A percentile compares a stretch with the other conserved stretches of the same genome.
These are phyloP conservation scores for Collybia sordida DNA, from an alignment of 768 basidiomycete genomes.

Conservation along the genomic window DNA sequence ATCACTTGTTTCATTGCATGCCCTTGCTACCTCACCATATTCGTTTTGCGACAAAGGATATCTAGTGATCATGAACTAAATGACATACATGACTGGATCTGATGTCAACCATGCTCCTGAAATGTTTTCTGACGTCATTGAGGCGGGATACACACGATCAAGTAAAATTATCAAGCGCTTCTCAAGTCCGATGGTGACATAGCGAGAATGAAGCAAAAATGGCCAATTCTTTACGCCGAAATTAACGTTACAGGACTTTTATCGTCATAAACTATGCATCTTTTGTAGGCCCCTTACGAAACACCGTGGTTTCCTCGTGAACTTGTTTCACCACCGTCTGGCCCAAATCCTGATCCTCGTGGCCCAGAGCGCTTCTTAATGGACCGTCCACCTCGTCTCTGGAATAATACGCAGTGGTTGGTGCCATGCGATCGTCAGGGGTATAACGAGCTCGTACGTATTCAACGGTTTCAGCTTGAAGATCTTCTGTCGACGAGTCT, in stretches of 20 bases:
- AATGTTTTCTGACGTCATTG: no score
- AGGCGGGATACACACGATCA: no score
- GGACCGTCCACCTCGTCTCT: slow-evolving; percentile 49
- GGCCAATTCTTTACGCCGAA: not conserved
- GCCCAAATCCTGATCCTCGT: slow-evolving; percentile 19
- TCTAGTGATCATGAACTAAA: slow-evolving; percentile 1
- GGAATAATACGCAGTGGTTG: slow-evolving; percentile 35
- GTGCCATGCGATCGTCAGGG: slow-evolving; percentile 30
- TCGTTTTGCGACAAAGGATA: not conserved
- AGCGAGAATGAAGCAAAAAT: no score
- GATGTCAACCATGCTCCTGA: no score
- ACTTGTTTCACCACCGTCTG: slow-evolving; percentile 11
- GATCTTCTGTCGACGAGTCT: slow-evolving; percentile 22
- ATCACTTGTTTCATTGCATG: slow-evolving; percentile 1
- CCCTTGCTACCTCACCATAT: slow-evolving; percentile 1
- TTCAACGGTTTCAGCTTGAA: slow-evolving; percentile 43
- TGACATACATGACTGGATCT: not conserved
- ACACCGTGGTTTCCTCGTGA: slow-evolving; percentile 10
- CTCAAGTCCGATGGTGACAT: no score
- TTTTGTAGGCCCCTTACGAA: slow-evolving; percentile 7
- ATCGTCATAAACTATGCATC: not conserved
- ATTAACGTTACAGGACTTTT: no score
- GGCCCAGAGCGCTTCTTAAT: slow-evolving; percentile 33
- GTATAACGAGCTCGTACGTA: slow-evolving; percentile 38
- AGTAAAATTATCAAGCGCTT: no score